Evolutionary conservation across 257 asterid species (phyloP).

Genomic region (Knoxia roxburghii): DNA sequence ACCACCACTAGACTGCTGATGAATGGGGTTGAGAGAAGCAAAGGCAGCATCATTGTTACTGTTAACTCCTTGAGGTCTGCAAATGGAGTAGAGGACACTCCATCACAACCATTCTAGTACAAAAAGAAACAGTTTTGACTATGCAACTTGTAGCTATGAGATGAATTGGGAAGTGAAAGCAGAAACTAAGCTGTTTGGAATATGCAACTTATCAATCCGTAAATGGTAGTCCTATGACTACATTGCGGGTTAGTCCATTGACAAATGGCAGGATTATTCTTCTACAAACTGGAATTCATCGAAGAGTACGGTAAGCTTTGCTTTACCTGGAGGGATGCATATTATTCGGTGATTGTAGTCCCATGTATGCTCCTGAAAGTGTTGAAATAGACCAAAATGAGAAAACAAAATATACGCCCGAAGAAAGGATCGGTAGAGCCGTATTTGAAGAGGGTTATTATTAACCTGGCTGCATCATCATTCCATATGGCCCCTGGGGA

Average conservation of each 20-base stretch:
- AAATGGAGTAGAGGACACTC: background rate
- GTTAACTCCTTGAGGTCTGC: conserved; percentile 48
- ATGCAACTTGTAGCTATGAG: background rate
- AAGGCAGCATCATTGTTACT: conserved; percentile 42
- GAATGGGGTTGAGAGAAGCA: conserved; percentile 52
- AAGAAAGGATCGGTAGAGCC: background rate
- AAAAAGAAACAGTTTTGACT: background rate
- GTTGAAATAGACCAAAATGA: conserved; percentile 12
- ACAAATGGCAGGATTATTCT: no score
- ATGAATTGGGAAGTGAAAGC: background rate
- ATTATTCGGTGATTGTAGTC: conserved; percentile 38
- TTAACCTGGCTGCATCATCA: conserved; percentile 45
- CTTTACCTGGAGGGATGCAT: conserved; percentile 37
- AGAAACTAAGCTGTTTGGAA: background rate
- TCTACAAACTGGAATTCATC: background rate
- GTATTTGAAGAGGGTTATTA: background rate
- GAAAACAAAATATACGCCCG: background rate
- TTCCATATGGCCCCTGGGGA: conserved; percentile 34
- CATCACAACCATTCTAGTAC: background rate
- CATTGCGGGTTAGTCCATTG: no score
- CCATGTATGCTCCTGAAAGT: conserved; percentile 49
- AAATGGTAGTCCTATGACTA: no score
- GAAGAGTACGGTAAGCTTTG: background rate
- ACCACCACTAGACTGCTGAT: conserved; percentile 30
- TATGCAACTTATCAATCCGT: no score